Evolutionary conservation across 345 rosid genomes (phyloP).

Genomic region (Brassica carinata): DNA sequence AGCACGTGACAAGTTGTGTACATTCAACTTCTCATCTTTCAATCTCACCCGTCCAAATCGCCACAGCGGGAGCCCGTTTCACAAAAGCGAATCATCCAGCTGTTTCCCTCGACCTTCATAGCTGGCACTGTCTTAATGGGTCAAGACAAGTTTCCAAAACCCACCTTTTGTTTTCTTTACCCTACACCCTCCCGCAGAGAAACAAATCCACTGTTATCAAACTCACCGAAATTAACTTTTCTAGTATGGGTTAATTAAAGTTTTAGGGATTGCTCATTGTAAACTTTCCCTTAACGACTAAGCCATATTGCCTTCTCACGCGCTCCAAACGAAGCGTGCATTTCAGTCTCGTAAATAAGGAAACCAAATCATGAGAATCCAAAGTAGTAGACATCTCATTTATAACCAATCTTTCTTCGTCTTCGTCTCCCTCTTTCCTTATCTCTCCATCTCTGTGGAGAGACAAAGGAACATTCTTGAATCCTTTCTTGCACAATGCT

Average conservation of each 20-base stretch:
- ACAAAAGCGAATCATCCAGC: constrained; percentile 36
- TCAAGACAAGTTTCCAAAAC: constrained; percentile 34
- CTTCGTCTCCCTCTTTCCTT: constrained; percentile 32
- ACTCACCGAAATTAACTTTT: constrained; percentile 12
- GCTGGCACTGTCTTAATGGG: constrained; percentile 40
- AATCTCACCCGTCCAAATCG: constrained; percentile 32
- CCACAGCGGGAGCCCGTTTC: not conserved
- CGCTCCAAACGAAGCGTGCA: constrained; percentile 22
- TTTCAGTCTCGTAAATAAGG: not conserved
- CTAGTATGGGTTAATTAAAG: constrained; percentile 21
- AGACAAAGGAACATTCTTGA: constrained; percentile 35
- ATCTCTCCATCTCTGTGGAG: constrained; percentile 43
- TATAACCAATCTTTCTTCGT: constrained; percentile 38
- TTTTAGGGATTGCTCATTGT: not conserved
- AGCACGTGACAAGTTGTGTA: constrained; percentile 40
- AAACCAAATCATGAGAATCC: constrained; percentile 38
- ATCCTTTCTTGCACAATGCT: constrained; percentile 31
- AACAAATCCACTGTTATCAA: not conserved
- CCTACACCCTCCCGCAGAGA: constrained; percentile 15
- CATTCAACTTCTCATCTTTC: constrained; percentile 18
- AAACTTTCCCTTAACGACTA: constrained; percentile 38
- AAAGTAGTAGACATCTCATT: constrained; percentile 32
- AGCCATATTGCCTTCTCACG: constrained; percentile 25
- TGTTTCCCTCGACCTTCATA: constrained; percentile 34
- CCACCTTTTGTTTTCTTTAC: constrained; percentile 8